phyloP scores from a whole-genome alignment of 2,329 filamentous ascomycete species.

The Diaporthe sp. region DNA sequence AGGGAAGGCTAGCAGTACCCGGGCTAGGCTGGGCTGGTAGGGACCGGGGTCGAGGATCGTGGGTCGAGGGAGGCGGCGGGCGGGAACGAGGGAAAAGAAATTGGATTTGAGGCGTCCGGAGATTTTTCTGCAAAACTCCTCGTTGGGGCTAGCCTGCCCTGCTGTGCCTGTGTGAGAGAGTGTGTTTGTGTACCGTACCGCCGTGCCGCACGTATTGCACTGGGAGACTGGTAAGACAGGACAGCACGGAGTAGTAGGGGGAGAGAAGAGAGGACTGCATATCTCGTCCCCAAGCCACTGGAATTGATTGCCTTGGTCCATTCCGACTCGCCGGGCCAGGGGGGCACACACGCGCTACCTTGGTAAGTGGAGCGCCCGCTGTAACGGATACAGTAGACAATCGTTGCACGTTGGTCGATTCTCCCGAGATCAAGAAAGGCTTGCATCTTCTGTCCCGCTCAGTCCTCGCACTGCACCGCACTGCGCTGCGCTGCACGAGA shows the following conservation, averaged over 20 bases:
- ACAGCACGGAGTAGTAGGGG: background rate
- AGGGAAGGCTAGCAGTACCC: background rate
- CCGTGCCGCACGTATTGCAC: background rate
- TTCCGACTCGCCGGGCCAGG: constrained; percentile 19
- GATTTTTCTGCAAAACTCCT: constrained; percentile 12
- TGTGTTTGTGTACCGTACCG: background rate
- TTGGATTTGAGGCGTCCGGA: constrained; percentile 29
- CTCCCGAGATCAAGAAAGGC: constrained; percentile 7
- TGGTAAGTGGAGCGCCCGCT: constrained; percentile 18
- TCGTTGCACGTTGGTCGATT: constrained; percentile 17
- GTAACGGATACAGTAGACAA: constrained; percentile 27
- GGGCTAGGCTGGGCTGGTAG: background rate
- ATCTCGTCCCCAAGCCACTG: constrained; percentile 16
- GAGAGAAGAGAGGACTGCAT: background rate
- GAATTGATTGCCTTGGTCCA: constrained; percentile 27
- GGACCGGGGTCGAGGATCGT: constrained; percentile 3
- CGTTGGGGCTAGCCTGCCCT: background rate
- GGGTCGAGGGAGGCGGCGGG: background rate
- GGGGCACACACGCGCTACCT: background rate
- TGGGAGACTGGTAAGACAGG: background rate
- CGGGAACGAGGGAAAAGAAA: constrained; percentile 30
- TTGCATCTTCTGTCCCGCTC: background rate
- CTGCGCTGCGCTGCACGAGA: constrained; percentile 2
- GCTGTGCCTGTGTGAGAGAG: background rate
- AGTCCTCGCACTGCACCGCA: constrained; percentile 7